Base-by-base conservation (phyloP, 768 basidiomycete genomes). In the Solioccasus polychromus region DNA sequence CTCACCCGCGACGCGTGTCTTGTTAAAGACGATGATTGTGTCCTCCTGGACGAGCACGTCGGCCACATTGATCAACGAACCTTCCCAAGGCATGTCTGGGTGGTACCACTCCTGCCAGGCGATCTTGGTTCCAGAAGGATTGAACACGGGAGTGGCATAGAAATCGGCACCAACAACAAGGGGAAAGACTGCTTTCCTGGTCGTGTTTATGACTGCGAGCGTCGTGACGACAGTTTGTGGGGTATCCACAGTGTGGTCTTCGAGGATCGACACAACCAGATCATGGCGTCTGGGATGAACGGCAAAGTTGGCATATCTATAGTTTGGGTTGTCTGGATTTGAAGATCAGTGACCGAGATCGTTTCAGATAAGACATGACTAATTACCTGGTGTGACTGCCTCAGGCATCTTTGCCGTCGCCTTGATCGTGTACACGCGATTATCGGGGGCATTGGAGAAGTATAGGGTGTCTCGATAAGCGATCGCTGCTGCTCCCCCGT, bases 61-160 rank as follows among this genome's bases (percentile, higher is more conserved):
- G 0, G 76, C 84, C 26, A 82, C 55, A 58, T 73, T 69, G 47
- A 88, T 69, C 53, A 77, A 66, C 1, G 74, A 68, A 3, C 80
- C 82, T 54, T 85, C 78, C 84, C 85, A 90, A 12, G 86, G 79
- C 82, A 83, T 82, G 48, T 82, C 74, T 0, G 83, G 82, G 40
- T 83, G 83, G 50, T 63, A 73, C 87, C 85, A 87, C 49, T 82
- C 72, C 32, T 79, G 68, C 80, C 81, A 90, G 1, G 73, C 75
- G 15, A 88, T 53, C 42, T 68, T 71, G 28, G 61, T 68, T 1
- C 84, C 86, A 49, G 82, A 75, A 0, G 80, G 75, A 24, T 79
- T 79, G 67, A 85, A 82, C 22, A 62, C 65, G 0, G 85, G 80
- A 1, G 71, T 62, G 35, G 75, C 72, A 61, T 90, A 92, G 67